phyloP scores from a whole-genome alignment of 306 rosid genomes.

The Lagenaria siceraria region DNA sequence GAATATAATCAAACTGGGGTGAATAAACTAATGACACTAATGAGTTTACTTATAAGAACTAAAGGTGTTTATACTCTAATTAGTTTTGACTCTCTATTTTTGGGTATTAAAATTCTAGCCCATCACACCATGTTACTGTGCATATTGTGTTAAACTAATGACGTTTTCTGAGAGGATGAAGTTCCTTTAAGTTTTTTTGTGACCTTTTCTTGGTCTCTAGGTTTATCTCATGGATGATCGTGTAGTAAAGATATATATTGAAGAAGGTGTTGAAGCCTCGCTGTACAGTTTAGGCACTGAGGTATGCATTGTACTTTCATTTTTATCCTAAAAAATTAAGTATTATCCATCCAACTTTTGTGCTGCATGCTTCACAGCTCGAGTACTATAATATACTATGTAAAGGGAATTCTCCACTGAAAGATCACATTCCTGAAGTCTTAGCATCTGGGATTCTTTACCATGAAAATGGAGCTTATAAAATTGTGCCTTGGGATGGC shows the following conservation, averaged over 20 bases:
- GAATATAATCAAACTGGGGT: not conserved
- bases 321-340: conserved; percentile 10
- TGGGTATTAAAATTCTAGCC: not conserved
- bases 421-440: conserved; percentile 53
- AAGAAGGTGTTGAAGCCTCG: conserved; percentile 79
- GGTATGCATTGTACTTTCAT: conserved; percentile 30
- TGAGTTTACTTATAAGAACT: not conserved
- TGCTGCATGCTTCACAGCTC: conserved; percentile 43
- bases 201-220: conserved; percentile 27
- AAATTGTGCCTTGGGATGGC: conserved; percentile 72
- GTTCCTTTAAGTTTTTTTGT: conserved; percentile 9
- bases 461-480: conserved; percentile 52
- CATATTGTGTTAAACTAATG: not conserved
- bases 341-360: conserved; percentile 18
- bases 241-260: conserved; percentile 72
- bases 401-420: conserved; percentile 55
- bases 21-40: not conserved
- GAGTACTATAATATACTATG: conserved; percentile 53
- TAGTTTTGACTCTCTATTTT: not conserved
- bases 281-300: conserved; percentile 83
- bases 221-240: conserved; percentile 58
- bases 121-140: not conserved
- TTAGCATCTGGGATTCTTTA: conserved; percentile 67
- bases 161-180: not conserved
- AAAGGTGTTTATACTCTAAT: not conserved